Evolutionary conservation across 768 basidiomycete genomes (phyloP), one percentile per base, ranked within the genome.

Genomic region (Naganishia vaughanmartiniae): DNA sequence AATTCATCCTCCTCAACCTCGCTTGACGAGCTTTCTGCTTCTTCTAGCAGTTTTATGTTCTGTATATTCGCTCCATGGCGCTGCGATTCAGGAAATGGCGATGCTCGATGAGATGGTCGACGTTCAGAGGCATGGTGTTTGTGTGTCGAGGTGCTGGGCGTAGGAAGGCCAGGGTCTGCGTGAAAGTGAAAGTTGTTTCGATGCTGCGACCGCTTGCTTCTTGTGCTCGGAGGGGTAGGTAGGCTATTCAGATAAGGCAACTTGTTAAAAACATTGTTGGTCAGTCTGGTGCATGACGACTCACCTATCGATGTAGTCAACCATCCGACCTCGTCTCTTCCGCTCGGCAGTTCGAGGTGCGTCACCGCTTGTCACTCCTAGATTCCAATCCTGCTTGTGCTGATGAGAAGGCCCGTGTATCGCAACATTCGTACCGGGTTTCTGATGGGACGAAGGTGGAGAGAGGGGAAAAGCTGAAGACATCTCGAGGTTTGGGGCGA

Each of bases 181-280:
- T 63, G 60, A 26, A 42, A 26, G 15, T 45, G 60, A 12, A 42
- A 26, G 21, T 63, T 51, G 48, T 51, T 26, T 26, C n/a, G 19
- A 24, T 63, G 36, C 11, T 45, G 48, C 24, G 36, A 55, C 1
- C 70, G 63, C 10, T 51, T 71, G 39, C 66, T 65, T 57, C 57
- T 66, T 9, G 70, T 71, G 31, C 65, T 65, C 15, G 70, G 70
- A 14, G 70, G 70, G 12, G 70, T 71, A 10, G 70, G 65, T 39
- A 65, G 65, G n/a, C 70, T 71, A 36, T 19, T 34, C 48, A 24
- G 34, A 19, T 56, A 21, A 33, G 14, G 28, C 10, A 4, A 2
- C 11, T 31, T 24, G 28, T 24, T 4, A 24, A 12, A 36, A 48
- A 65, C 42, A 36, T n/a, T n/a, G 5, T 4, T 19, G 45, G 30